Percentiles rank a stretch among this genome's conserved stretches.
Conservation (phyloP, 2,329 filamentous ascomycete species). For the Aspergillus viridinutans region DNA sequence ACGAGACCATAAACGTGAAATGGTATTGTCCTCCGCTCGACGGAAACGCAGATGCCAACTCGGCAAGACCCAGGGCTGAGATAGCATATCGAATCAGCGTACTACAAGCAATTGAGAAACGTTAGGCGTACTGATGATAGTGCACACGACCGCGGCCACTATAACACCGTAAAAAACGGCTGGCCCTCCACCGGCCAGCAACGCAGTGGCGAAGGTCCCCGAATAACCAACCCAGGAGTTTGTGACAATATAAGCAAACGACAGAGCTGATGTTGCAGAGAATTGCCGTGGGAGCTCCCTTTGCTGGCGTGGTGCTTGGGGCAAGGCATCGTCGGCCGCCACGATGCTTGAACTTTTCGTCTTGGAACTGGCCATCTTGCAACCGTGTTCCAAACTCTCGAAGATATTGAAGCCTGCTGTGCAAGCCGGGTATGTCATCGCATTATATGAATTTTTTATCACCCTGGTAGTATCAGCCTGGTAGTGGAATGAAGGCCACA, state of each 20-base stretch:
- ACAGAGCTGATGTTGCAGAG: constrained; percentile 17
- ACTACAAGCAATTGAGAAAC: neutral
- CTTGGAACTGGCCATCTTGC: neutral
- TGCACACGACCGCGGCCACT: constrained; percentile 18
- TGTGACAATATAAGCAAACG: constrained; percentile 25
- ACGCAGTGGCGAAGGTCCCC: constrained; percentile 14
- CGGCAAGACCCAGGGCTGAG: constrained; percentile 16
- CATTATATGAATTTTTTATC: neutral
- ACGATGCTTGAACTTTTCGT: neutral
- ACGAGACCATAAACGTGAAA: constrained; percentile 24
- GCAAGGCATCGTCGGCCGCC: neutral
- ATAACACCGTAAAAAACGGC: constrained; percentile 21
- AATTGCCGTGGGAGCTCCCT: constrained; percentile 17
- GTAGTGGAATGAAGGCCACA: neutral
- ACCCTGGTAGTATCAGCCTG: neutral
- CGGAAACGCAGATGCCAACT: constrained; percentile 24
- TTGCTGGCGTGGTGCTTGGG: neutral
- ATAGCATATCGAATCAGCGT: neutral
- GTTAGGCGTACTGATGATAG: constrained; percentile 15
- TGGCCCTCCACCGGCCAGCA: constrained; percentile 23
- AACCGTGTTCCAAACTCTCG: neutral
- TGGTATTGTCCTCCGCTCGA: constrained; percentile 29
- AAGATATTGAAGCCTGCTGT: neutral
- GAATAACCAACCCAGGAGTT: constrained; percentile 31
- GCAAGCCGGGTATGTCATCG: neutral